Evolutionary conservation across 306 rosid species (phyloP).

Genomic region (Vigna angularis): DNA sequence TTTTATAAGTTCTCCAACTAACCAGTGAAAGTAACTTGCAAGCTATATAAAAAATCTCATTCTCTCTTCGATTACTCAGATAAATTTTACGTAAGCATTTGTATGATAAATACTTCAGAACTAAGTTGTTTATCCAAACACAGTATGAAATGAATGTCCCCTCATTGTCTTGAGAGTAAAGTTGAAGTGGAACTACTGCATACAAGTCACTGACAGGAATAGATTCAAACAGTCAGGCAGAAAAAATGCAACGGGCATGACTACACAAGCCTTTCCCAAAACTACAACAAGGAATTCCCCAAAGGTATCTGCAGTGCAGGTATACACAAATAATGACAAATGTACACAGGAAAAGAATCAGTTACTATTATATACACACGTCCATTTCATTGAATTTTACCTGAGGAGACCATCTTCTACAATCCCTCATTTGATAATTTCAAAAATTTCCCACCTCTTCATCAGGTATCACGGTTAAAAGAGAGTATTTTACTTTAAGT

Average conservation of each 20-base stretch:
- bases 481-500: conserved; percentile 80
- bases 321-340: conserved; percentile 52
- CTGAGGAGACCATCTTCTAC: conserved; percentile 35
- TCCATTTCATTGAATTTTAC: conserved; percentile 35
- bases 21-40: too few species aligned
- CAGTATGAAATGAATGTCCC: conserved; percentile 10
- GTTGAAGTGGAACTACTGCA: conserved; percentile 10
- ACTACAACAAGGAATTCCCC: conserved; percentile 45
- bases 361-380: conserved; percentile 59
- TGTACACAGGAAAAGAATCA: conserved; percentile 51
- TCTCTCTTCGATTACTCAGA: neutral
- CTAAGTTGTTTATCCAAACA: neutral
- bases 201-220: conserved; percentile 22
- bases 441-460: conserved; percentile 58
- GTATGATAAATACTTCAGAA: neutral
- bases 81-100: neutral
- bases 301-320: conserved; percentile 34
- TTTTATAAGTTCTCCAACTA: too few species aligned
- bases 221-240: conserved; percentile 31
- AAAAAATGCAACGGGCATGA: conserved; percentile 11
- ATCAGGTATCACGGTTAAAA: conserved; percentile 71
- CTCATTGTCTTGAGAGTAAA: conserved; percentile 14
- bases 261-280: conserved; percentile 42
- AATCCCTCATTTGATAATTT: conserved; percentile 18
- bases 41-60: neutral